Percentiles rank a stretch among this genome's conserved stretches.
Evolutionary conservation across 75 land plant genomes (phyloP).

Genomic region (Cryptomeria japonica): DNA sequence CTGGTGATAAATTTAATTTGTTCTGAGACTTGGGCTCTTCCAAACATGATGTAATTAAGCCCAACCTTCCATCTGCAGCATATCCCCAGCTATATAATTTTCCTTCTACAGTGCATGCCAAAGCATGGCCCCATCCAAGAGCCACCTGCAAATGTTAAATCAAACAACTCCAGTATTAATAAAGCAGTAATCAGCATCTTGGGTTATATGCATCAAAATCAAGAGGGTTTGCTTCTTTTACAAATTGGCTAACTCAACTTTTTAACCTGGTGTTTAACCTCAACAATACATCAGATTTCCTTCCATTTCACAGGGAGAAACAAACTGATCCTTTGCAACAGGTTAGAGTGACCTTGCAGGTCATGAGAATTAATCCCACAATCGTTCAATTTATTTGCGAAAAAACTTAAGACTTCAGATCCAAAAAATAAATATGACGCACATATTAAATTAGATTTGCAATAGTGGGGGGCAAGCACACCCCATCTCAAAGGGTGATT

Average conservation of each 20-base stretch:
- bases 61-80: constrained; percentile 78
- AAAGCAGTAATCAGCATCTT: not conserved
- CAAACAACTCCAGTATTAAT: not conserved
- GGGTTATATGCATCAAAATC: not conserved
- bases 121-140: constrained; percentile 97
- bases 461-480: too few relatives aligned
- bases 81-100: constrained; percentile 92
- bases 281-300: not conserved
- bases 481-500: too few relatives aligned
- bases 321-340: not conserved
- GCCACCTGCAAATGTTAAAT: constrained; percentile 50
- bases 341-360: not conserved
- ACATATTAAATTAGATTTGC: not conserved
- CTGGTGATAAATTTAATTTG: not conserved
- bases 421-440: not conserved
- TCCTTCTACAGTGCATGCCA: constrained; percentile 78
- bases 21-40: not conserved
- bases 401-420: not conserved
- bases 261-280: not conserved
- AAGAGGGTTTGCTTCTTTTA: not conserved
- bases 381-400: not conserved
- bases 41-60: constrained; percentile 33
- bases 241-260: not conserved
- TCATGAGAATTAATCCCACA: not conserved
- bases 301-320: not conserved